phyloP scores from a whole-genome alignment of 108 stramenopile genomes.

The Phaeodactylum tricornutum region DNA sequence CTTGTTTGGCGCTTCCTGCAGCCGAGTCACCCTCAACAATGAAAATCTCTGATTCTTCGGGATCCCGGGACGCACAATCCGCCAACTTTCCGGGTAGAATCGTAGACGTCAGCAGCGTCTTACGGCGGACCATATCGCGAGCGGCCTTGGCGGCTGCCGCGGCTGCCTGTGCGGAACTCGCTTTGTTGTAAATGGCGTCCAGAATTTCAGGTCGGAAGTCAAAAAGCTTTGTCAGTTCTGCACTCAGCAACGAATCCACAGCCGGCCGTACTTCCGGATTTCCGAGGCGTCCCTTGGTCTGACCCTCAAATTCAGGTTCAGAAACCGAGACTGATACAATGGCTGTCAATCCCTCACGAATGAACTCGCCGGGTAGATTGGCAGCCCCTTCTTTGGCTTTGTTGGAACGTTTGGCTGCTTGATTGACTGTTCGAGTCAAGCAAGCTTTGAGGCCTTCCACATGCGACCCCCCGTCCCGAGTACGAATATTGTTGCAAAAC shows the following conservation, averaged over 20 bases:
- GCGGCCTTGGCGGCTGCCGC: conserved; percentile 90
- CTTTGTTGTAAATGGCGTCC: conserved; percentile 76
- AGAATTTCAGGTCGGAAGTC: conserved; percentile 84
- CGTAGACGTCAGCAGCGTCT: conserved; percentile 81
- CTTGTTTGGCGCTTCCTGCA: conserved; percentile 93
- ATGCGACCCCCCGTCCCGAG: conserved; percentile 91
- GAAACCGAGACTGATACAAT: conserved; percentile 82
- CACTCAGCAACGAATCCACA: conserved; percentile 72
- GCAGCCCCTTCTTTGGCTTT: conserved; percentile 62
- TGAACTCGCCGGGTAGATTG: conserved; percentile 84
- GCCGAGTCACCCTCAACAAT: conserved; percentile 95
- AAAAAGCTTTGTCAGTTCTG: conserved; percentile 73
- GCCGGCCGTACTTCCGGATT: conserved; percentile 88
- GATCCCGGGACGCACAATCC: conserved; percentile 77
- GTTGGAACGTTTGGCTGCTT: conserved; percentile 55
- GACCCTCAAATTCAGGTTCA: conserved; percentile 95
- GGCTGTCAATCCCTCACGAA: conserved; percentile 89
- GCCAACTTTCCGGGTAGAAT: conserved; percentile 91
- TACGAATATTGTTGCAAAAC: conserved; percentile 92
- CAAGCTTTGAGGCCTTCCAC: conserved; percentile 86
- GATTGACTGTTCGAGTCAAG: conserved; percentile 81
- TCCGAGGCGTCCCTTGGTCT: conserved; percentile 93
- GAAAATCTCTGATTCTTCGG: conserved; percentile 83
- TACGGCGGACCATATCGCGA: conserved; percentile 88
- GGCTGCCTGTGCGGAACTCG: conserved; percentile 77